Conservation (phyloP, 2,329 filamentous ascomycete genomes). For the Paraconiothyrium brasiliense region DNA sequence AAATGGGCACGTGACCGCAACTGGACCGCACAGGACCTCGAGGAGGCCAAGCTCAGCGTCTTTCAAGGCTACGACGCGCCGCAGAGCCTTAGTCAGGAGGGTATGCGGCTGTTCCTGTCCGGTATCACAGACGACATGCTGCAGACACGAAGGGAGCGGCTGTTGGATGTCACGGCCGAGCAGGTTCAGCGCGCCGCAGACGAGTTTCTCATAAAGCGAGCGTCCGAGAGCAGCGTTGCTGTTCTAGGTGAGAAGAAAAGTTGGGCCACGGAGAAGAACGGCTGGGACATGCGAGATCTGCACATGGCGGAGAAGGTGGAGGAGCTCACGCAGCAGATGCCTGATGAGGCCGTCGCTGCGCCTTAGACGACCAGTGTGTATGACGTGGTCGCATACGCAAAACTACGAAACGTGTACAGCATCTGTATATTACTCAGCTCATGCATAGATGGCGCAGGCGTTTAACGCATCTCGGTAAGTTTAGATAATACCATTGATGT, state of each 20-base stretch:
- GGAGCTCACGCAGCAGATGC: constrained; percentile 32
- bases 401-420: constrained; percentile 27
- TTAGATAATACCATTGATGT: neutral
- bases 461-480: constrained; percentile 16
- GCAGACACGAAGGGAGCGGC: constrained; percentile 80
- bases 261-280: constrained; percentile 70
- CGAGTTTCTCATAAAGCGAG: constrained; percentile 76
- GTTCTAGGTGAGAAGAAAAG: constrained; percentile 86
- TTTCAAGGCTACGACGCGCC: constrained; percentile 95
- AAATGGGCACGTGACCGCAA: constrained; percentile 81
- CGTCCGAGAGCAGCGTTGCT: constrained; percentile 71
- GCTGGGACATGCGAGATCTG: constrained; percentile 81
- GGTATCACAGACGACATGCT: constrained; percentile 90
- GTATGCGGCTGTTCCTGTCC: constrained; percentile 83
- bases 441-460: constrained; percentile 25
- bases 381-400: constrained; percentile 2
- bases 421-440: constrained; percentile 34
- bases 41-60: constrained; percentile 94
- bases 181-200: constrained; percentile 85
- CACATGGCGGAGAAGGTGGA: constrained; percentile 60
- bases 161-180: constrained; percentile 84
- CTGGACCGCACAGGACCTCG: constrained; percentile 86
- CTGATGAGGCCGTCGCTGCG: constrained; percentile 28
- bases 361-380: constrained; percentile 15
- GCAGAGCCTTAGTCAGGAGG: constrained; percentile 84